Evolutionary conservation across 225 moss, liverwort and hornwort species (phyloP).

Genomic region (Pleurozium schreberi): DNA sequence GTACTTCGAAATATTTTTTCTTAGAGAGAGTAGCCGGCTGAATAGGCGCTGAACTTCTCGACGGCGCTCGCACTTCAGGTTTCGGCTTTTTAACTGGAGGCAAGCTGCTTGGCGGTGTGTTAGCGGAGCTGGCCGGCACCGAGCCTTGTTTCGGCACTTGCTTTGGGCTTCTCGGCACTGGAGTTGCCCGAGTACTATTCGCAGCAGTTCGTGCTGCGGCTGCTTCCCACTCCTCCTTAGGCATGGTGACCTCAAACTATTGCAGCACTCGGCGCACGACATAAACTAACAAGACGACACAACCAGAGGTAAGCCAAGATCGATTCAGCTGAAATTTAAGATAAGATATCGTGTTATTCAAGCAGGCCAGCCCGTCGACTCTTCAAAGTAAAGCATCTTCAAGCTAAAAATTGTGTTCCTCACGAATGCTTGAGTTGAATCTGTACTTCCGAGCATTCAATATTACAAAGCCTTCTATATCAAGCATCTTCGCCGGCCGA

Average conservation of each 20-base stretch:
- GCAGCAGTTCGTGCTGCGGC: neutral
- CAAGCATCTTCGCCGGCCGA: neutral
- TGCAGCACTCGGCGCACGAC: neutral
- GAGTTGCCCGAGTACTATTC: neutral
- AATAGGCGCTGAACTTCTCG: neutral
- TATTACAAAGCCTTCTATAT: neutral
- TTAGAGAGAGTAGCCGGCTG: neutral
- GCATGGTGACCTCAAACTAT: neutral
- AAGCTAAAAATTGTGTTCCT: neutral
- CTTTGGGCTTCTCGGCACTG: constrained; percentile 6
- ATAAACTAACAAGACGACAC: neutral
- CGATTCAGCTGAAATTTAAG: neutral
- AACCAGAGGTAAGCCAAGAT: neutral
- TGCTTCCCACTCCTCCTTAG: neutral
- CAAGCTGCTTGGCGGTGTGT: constrained; percentile 3
- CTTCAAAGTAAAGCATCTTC: neutral
- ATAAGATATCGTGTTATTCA: neutral
- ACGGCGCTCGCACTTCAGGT: neutral
- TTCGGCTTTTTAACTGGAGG: neutral
- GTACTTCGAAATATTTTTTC: constrained; percentile 7
- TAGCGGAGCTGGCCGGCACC: neutral
- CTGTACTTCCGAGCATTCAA: neutral
- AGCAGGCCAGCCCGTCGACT: neutral
- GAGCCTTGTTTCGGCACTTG: neutral
- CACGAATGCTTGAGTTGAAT: neutral